phyloP scores from a whole-genome alignment of 805 yeast species.

The Teunomyces gatunensis region DNA sequence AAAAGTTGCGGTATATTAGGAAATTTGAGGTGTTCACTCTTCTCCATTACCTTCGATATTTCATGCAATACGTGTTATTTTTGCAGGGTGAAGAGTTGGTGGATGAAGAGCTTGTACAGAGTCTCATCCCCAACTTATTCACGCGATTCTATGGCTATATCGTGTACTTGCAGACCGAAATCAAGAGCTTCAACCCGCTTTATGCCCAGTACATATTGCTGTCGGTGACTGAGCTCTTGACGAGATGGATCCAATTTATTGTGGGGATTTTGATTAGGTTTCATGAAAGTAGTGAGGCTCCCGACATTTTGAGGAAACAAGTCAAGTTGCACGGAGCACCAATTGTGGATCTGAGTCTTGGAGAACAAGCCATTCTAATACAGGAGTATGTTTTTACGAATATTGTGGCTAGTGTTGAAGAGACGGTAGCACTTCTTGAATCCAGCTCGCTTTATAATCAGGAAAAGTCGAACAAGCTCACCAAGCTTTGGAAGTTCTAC shows the following conservation, averaged over 20 bases:
- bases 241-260: slow-evolving; percentile 29
- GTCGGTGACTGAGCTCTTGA: slow-evolving; percentile 27
- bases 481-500: slow-evolving; percentile 41
- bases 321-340: slow-evolving; percentile 2
- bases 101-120: slow-evolving; percentile 11
- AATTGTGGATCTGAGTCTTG: slow-evolving; percentile 2
- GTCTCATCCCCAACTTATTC: slow-evolving; percentile 17
- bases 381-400: slow-evolving; percentile 9
- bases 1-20: slow-evolving; percentile 11
- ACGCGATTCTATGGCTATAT: slow-evolving; percentile 13
- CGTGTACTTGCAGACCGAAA: slow-evolving; percentile 3
- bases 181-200: not conserved
- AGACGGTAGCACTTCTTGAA: slow-evolving; percentile 9
- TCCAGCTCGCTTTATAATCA: slow-evolving; percentile 13
- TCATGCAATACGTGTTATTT: slow-evolving; percentile 26
- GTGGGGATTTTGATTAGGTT: slow-evolving; percentile 33
- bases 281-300: slow-evolving; percentile 7
- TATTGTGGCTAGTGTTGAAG: slow-evolving; percentile 12
- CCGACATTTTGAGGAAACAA: slow-evolving; percentile 5
- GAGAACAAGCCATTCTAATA: slow-evolving; percentile 6
- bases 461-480: slow-evolving; percentile 15
- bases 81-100: slow-evolving; percentile 36
- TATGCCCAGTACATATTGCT: slow-evolving; percentile 21
- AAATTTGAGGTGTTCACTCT: slow-evolving; percentile 19
- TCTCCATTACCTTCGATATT: slow-evolving; percentile 28